Percentiles rank a stretch among this genome's conserved stretches.
Evolutionary conservation across 2,329 filamentous ascomycete species (phyloP).

Genomic region (Xylariaceae sp.): DNA sequence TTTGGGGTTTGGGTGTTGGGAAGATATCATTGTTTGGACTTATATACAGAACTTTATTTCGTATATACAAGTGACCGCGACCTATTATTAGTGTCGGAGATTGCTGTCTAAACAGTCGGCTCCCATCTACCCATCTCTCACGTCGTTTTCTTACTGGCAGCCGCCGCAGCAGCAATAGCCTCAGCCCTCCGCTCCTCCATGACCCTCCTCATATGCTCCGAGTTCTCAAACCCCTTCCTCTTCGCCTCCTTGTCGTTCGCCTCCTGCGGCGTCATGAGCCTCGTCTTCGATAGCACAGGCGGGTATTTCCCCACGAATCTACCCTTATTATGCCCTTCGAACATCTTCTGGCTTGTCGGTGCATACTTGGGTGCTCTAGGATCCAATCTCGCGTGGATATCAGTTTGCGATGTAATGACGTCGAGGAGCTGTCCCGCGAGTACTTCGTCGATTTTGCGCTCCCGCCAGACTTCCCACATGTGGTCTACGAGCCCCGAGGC

Average conservation of each 20-base stretch:
- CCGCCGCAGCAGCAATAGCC: slow-evolving; percentile 30
- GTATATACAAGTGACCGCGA: too few species aligned
- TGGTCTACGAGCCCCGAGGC: slow-evolving; percentile 64
- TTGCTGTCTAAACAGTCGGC: too few species aligned
- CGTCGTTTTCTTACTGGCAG: slow-evolving; percentile 16
- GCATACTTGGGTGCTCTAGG: slow-evolving; percentile 13
- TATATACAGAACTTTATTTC: too few species aligned
- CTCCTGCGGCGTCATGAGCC: slow-evolving; percentile 48
- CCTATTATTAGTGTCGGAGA: too few species aligned
- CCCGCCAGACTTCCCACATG: slow-evolving; percentile 79
- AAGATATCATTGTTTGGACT: too few species aligned
- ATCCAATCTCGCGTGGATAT: slow-evolving; percentile 19
- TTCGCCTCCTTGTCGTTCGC: slow-evolving; percentile 60
- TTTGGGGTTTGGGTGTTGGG: neutral
- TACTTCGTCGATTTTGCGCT: slow-evolving; percentile 84
- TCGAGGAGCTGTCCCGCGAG: slow-evolving; percentile 72
- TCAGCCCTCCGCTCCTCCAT: slow-evolving; percentile 19
- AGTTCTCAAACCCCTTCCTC: slow-evolving; percentile 53
- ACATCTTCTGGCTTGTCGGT: slow-evolving; percentile 37
- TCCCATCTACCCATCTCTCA: slow-evolving; percentile 20
- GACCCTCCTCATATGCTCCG: slow-evolving; percentile 41
- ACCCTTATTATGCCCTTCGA: slow-evolving; percentile 53
- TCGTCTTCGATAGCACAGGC: slow-evolving; percentile 49
- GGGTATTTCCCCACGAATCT: slow-evolving; percentile 51
- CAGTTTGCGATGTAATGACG: slow-evolving; percentile 43